Evolutionary conservation across 2,329 filamentous ascomycete species (phyloP), one percentile per base, ranked within the genome.

Genomic region (Fusarium bulbicola): DNA sequence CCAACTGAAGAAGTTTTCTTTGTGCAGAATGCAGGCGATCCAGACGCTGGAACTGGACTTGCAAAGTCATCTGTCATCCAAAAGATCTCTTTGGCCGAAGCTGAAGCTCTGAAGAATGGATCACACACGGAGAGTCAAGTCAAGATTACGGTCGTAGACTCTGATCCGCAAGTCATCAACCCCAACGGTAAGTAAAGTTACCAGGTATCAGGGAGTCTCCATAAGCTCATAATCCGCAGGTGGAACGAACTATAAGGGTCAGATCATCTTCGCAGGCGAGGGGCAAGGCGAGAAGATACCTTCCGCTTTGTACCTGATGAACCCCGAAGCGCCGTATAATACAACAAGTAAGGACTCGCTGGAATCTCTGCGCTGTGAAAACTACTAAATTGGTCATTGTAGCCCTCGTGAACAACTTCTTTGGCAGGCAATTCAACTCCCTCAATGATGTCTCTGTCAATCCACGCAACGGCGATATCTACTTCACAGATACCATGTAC

Each of bases 401-500:
- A 84, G 84, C 85, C 1, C 80, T 92, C 18, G 64, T 92, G 21
- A 89, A 89, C 73, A 89, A 88, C 77, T 92, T 84, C 77, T 88
- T 88, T 56, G 89, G 89, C 24, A 85, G 88, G 6, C 83, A 86
- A 45, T 91, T 91, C 80, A 89, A 86, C 77, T 90, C 88, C 0
- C 79, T 90, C 16, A 91, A 91, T 70, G 90, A 92, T 67, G 83
- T 88, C 0, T 83, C 85, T 3, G 77, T 89, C 62, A 85, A 90
- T 71, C 84, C 88, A 36, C 77, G 79, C 16, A 90, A 86, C 63
- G 84, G 85, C n/a, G 85, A 89, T 32, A 81, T 92, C n/a, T 92
- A 90, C 82, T 91, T 92, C 74, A 92, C 89, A 4, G 90, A 92
- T 65, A 86, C 88, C 0, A 83, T 86, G 13, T 92, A 92, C 71